phyloP scores from a whole-genome alignment of 768 basidiomycete genomes.

The Phylloporus arenicola region DNA sequence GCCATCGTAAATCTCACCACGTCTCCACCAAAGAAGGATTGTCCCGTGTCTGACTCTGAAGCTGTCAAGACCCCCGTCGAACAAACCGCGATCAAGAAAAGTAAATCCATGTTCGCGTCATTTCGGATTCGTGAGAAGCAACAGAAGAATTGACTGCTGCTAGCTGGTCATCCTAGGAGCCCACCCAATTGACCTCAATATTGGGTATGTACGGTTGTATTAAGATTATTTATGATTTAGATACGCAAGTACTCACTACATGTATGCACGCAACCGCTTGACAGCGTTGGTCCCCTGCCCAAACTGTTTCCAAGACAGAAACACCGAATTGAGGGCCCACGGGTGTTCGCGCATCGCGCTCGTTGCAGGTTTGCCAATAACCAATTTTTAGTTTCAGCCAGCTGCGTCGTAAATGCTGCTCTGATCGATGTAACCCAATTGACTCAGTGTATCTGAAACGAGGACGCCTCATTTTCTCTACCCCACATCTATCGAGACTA shows the following conservation, averaged over 20 bases:
- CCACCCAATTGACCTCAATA: not conserved
- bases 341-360: no score
- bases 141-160: not conserved
- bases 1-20: slow-evolving; percentile 58
- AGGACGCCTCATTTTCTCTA: no score
- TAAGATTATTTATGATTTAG: not conserved
- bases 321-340: no score
- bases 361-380: no score
- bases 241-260: not conserved
- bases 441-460: no score
- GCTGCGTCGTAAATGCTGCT: no score
- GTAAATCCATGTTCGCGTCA: slow-evolving; percentile 24
- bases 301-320: no score
- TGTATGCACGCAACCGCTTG: not conserved
- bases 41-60: slow-evolving; percentile 17
- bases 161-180: not conserved
- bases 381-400: no score
- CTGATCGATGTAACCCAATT: no score
- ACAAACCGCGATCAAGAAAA: slow-evolving; percentile 14
- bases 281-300: no score
- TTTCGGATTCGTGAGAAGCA: slow-evolving; percentile 14
- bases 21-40: slow-evolving; percentile 41
- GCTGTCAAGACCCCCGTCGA: not conserved
- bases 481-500: no score
- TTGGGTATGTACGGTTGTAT: not conserved